These are phyloP conservation scores for Fusarium hostae DNA, from an alignment of 2,329 filamentous ascomycete species.

Conservation along the genomic window DNA sequence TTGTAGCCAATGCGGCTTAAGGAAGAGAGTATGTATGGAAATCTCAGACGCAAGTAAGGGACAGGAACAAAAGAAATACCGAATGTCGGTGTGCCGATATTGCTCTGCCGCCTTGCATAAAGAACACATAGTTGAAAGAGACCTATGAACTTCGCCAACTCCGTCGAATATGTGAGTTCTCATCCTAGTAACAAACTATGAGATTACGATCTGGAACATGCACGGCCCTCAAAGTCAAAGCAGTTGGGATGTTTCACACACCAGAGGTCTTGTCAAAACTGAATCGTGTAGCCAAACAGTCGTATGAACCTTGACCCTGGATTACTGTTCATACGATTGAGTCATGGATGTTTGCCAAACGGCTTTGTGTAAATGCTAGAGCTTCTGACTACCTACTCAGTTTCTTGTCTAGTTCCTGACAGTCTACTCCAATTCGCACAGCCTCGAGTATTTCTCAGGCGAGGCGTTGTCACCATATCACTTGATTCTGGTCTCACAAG, in stretches of 20 bases:
- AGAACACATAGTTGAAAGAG: background rate
- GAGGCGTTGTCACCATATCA: background rate
- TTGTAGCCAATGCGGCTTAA: background rate
- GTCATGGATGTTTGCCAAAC: background rate
- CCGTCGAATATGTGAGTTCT: background rate
- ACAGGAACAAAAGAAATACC: constrained; percentile 5
- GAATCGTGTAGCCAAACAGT: background rate
- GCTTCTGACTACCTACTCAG: background rate
- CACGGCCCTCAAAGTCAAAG: background rate
- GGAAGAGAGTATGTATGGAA: background rate
- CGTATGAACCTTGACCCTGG: background rate
- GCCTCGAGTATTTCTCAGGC: background rate
- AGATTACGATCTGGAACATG: constrained; percentile 5
- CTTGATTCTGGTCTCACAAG: background rate
- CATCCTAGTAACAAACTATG: background rate
- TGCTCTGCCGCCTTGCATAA: background rate
- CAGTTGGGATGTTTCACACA: background rate
- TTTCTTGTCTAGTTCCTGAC: background rate
- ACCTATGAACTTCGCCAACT: background rate
- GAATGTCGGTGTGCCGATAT: constrained; percentile 13
- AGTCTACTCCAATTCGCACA: background rate
- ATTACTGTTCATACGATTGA: background rate
- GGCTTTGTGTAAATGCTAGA: background rate
- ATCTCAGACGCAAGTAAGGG: background rate
- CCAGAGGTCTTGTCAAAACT: background rate